Evolutionary conservation across 2,329 filamentous ascomycete species (phyloP).

Genomic region (Colletotrichum trifolii): DNA sequence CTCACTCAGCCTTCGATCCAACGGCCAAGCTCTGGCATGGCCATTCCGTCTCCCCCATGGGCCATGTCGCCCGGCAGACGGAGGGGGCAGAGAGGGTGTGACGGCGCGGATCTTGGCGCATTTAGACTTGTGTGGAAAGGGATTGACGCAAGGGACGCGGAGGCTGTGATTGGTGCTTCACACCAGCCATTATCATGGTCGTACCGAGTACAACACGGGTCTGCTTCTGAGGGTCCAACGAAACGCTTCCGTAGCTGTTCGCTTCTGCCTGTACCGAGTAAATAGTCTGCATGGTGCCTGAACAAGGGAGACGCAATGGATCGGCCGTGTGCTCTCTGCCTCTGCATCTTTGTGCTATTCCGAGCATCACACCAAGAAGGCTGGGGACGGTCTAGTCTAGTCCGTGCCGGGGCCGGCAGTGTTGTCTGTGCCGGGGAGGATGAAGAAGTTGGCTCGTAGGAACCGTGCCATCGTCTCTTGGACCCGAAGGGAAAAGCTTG

Average conservation of each 20-base stretch:
- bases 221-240: constrained; percentile 1
- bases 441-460: no score
- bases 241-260: no score
- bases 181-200: constrained; percentile 12
- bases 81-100: constrained; percentile 3
- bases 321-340: not conserved
- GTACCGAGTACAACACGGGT: not conserved
- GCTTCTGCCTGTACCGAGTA: no score
- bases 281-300: no score
- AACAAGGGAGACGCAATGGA: no score
- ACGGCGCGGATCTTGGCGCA: constrained; percentile 25
- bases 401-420: no score
- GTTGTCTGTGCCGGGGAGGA: no score
- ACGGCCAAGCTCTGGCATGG: no score
- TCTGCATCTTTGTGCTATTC: not conserved
- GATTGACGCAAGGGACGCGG: constrained; percentile 31
- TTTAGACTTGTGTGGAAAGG: constrained; percentile 23
- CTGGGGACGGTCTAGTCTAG: no score
- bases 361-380: no score
- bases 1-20: no score
- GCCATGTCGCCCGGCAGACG: constrained; percentile 19
- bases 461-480: no score
- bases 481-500: not conserved
- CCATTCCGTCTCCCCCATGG: not conserved
- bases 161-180: constrained; percentile 18